Percentiles rank a stretch among this genome's conserved stretches.
Conservation (phyloP, 495 filamentous ascomycete species). For the Aspergillus taichungensis region DNA sequence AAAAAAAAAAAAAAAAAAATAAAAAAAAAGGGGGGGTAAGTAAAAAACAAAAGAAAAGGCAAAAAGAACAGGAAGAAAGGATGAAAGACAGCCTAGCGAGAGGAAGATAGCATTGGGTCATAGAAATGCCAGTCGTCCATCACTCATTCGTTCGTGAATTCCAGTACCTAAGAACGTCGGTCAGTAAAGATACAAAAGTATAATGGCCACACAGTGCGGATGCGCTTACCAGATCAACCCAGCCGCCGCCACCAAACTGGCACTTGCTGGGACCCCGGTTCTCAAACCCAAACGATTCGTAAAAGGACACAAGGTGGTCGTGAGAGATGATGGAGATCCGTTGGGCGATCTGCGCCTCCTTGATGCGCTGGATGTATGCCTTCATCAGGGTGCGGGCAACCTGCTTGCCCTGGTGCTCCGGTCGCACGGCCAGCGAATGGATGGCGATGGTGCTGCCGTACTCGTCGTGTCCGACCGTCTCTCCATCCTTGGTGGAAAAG, state of each 20-base stretch:
- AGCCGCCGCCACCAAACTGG: constrained; percentile 69
- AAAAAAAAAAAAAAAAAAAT: constrained; percentile 10
- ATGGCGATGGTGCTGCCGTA: constrained; percentile 64
- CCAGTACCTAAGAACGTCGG: constrained; percentile 18
- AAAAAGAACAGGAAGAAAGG: constrained; percentile 1
- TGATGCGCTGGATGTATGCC: constrained; percentile 64
- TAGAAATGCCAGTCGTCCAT: constrained; percentile 3
- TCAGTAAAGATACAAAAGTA: constrained; percentile 5
- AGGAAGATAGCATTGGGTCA: constrained; percentile 14
- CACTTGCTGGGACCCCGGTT: constrained; percentile 56
- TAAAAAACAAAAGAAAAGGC: constrained; percentile 2
- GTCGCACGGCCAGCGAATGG: constrained; percentile 74
- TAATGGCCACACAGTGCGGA: not conserved
- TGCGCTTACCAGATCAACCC: constrained; percentile 51
- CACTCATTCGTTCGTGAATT: constrained; percentile 20
- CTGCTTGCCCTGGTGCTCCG: constrained; percentile 62
- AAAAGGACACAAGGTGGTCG: constrained; percentile 62
- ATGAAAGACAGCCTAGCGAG: constrained; percentile 14
- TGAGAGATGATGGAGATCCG: constrained; percentile 72
- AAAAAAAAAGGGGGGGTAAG: constrained; percentile 4
- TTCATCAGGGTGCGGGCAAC: constrained; percentile 69
- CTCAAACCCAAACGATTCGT: constrained; percentile 66
- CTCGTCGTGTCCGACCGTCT: constrained; percentile 56
- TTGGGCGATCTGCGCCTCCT: constrained; percentile 57
- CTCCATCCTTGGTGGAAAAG: constrained; percentile 23